phyloP scores from a whole-genome alignment of 2,329 filamentous ascomycete genomes.

The Onygenales sp. region DNA sequence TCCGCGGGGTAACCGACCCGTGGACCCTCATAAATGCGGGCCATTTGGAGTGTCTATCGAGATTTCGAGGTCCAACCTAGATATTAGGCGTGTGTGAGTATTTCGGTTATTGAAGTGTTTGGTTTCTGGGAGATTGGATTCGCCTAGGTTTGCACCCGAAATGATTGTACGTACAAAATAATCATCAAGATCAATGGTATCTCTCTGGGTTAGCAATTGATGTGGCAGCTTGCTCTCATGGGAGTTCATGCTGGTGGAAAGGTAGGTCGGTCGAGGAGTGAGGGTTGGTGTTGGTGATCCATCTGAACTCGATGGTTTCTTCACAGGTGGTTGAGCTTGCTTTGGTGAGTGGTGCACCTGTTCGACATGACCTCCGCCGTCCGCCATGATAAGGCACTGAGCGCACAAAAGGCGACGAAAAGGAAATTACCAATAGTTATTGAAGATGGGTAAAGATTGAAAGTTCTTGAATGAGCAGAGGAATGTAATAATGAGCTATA shows the following conservation, averaged over 20 bases:
- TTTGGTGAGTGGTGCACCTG: background rate
- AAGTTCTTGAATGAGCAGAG: too few relatives aligned
- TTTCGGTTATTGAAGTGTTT: background rate
- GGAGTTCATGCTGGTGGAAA: constrained; percentile 5
- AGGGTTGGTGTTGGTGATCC: background rate
- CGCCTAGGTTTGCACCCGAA: too few relatives aligned
- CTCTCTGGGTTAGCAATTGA: constrained; percentile 8
- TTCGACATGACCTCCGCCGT: background rate
- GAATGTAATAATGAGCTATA: too few relatives aligned
- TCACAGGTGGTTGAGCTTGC: background rate
- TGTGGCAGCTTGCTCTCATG: constrained; percentile 9
- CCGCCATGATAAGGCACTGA: background rate
- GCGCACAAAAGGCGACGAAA: background rate
- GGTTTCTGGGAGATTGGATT: too few relatives aligned
- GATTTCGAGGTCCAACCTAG: constrained; percentile 49
- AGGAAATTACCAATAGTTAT: background rate
- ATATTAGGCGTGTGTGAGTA: background rate
- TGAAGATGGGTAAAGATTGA: too few relatives aligned
- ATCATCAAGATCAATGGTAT: constrained; percentile 45
- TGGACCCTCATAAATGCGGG: constrained; percentile 67
- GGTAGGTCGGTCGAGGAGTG: constrained; percentile 10
- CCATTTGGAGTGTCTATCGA: constrained; percentile 66
- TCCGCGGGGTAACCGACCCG: constrained; percentile 63
- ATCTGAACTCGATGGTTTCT: background rate
- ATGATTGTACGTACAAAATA: constrained; percentile 44